phyloP scores from a whole-genome alignment of 208 protist genomes.

The Crithidia sp. region DNA sequence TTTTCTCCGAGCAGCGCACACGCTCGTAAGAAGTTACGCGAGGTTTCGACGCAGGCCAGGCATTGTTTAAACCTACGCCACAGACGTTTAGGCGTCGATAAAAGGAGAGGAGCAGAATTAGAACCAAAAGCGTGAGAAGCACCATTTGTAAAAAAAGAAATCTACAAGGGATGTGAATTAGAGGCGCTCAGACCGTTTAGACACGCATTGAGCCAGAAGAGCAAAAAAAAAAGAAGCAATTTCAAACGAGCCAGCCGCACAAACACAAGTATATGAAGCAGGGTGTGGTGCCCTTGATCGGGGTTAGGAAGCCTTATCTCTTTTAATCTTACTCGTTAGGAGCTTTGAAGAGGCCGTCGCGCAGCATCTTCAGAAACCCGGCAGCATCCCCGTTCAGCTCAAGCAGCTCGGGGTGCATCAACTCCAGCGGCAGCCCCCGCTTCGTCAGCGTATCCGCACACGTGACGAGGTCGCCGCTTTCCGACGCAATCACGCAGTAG shows the following conservation, averaged over 20 bases:
- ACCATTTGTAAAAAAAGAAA: not conserved
- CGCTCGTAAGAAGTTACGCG: no score
- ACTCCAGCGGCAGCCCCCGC: slow-evolving; percentile 75
- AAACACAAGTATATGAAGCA: no score
- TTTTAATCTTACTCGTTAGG: not conserved
- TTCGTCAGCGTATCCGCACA: slow-evolving; percentile 59
- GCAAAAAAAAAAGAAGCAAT: no score
- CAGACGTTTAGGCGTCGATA: no score
- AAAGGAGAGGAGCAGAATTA: no score
- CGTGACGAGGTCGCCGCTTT: slow-evolving; percentile 53
- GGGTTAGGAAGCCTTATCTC: not conserved
- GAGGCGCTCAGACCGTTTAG: no score
- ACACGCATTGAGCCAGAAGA: no score
- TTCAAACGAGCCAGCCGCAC: no score
- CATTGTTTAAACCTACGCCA: no score
- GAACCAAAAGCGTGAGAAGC: not conserved
- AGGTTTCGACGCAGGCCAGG: no score
- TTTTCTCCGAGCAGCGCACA: no score
- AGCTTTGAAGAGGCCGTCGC: slow-evolving; percentile 30
- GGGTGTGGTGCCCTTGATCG: not conserved
- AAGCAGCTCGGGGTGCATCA: slow-evolving; percentile 67
- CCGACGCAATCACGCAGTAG: slow-evolving; percentile 78
- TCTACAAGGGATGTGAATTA: not conserved
- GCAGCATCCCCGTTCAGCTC: slow-evolving; percentile 38
- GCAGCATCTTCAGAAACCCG: slow-evolving; percentile 36